These are phyloP conservation scores for Ambrosiella xylebori DNA, from an alignment of 2,329 filamentous ascomycete genomes.

Conservation along the genomic window DNA sequence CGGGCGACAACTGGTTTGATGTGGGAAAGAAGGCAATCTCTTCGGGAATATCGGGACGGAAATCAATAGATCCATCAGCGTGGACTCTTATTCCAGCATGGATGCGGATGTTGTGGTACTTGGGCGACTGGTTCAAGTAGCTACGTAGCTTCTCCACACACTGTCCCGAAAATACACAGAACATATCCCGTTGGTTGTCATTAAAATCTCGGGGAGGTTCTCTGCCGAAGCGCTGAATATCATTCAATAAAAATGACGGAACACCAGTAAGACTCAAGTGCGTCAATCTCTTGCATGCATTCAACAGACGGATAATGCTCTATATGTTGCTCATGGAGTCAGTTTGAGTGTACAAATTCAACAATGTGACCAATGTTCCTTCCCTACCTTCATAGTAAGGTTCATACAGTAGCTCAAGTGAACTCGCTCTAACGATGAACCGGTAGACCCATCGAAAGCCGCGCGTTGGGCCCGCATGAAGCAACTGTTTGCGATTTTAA, in stretches of 20 bases:
- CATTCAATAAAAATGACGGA: slow-evolving; percentile 70
- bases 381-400: slow-evolving; percentile 55
- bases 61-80: not conserved
- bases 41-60: not conserved
- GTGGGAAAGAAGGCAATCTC: not conserved
- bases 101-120: slow-evolving; percentile 28
- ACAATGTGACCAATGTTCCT: slow-evolving; percentile 18
- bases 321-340: not conserved
- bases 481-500: slow-evolving; percentile 15
- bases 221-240: slow-evolving; percentile 72
- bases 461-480: not conserved
- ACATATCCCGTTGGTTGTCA: slow-evolving; percentile 83
- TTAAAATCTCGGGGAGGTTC: slow-evolving; percentile 85
- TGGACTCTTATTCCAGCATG: slow-evolving; percentile 1
- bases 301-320: slow-evolving; percentile 81
- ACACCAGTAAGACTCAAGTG: slow-evolving; percentile 92
- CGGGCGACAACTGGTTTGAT: not conserved
- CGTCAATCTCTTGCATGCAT: slow-evolving; percentile 79
- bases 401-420: slow-evolving; percentile 91
- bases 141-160: slow-evolving; percentile 64
- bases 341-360: not conserved
- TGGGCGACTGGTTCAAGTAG: slow-evolving; percentile 47
- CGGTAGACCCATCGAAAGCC: slow-evolving; percentile 15
- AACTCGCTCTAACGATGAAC: slow-evolving; percentile 64
- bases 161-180: slow-evolving; percentile 88